Base-by-base conservation (phyloP, 179 eudicot genomes). In the Sideroxylon spinosum region DNA sequence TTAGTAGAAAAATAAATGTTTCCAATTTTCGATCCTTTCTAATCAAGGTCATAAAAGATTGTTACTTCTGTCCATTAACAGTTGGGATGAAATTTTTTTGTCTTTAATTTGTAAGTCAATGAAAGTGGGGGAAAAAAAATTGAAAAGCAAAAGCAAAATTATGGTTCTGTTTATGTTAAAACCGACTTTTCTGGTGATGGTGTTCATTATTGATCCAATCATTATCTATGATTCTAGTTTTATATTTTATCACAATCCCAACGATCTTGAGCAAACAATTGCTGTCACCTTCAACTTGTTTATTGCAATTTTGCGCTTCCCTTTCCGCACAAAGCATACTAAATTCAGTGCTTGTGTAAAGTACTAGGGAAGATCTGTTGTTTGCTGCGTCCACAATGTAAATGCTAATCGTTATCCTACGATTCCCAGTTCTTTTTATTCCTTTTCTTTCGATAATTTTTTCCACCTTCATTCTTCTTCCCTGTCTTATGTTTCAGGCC, bases 401-500 rank as follows among this genome's bases (percentile, higher is more conserved):
- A 3, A 12, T 55, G 17, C 59, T 12, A 16, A 11, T 4, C 59
- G 1, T 55, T 55, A 55, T 11, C 14, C 17, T 14, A 13, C 14
- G 13, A 16, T 12, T 63, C 67, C 11, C 16, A 25, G 23, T 23
- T 25, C 32, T 25, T 25, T 0, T 63, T 0, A 9, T 23, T 3
- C 9, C 25, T 25, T 23, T 63, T 25, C 25, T 25, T 22, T 10
- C 3, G 14, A 9, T 23, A 1, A 46, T 17, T 37, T 19, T 20
- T 3, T 7, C 10, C 9, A 49, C 48, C n/a, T 44, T 37, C 17
- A 32, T 32, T 14, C 16, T 37, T 46, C 20, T 52, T 48, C 29
- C 16, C 57, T 28, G 44, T 44, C 82, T 26, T n/a, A 48, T 67
- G 55, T 75, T 79, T 57, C 84, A 93, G 97, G 95, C 79, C 48